Base-by-base conservation (phyloP, 2,329 filamentous ascomycete species). In the Fusarium keratoplasticum region DNA sequence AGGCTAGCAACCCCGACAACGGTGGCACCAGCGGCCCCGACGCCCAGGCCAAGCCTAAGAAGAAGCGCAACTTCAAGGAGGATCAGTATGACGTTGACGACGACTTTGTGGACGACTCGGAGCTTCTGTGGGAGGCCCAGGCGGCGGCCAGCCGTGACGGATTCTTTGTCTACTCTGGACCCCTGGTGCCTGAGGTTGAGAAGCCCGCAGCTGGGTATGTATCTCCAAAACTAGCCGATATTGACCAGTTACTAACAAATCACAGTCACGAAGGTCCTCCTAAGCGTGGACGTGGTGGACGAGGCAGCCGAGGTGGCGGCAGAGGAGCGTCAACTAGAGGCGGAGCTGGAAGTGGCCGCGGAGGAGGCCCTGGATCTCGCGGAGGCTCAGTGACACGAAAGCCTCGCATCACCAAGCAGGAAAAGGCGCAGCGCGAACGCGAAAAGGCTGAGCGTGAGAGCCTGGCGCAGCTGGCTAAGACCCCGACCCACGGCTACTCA, bases 161-260 rank as follows among this genome's bases (percentile, higher is more conserved):
- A 1, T 99, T 98, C 86, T 99, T 98, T 81, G 96, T 99, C 2
- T 99, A 98, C 83, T 97, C 94, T 70, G 96, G 96, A 5, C 96
- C 96, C 10, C 86, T 99, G 55, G 90, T 98, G 25, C 93, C 93
- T 6, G 95, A 97, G 83, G 94, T 92, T 25, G 93, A 97, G 84
- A 96, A 96, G 83, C 88, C 89, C 38, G 83, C 86, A 74, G 81
- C 83, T 66, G 86, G 85, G 87, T 89, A 87, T 73, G 87, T 87
- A 66, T 52, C 35, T 60, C 42, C 14, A 2, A 31, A 61, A 10
- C 29, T 61, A 33, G 27, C 18, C 59, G 6, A 50, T 50, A 36
- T 42, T 64, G 27, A 61, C 61, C n/a, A 40, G 18, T 72, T 78
- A 69, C 85, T 87, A 81, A 87, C 78, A 66, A 61, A 4, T 50